phyloP scores from a whole-genome alignment of 768 basidiomycete genomes.

The Gloeopeniophorella convolvens region DNA sequence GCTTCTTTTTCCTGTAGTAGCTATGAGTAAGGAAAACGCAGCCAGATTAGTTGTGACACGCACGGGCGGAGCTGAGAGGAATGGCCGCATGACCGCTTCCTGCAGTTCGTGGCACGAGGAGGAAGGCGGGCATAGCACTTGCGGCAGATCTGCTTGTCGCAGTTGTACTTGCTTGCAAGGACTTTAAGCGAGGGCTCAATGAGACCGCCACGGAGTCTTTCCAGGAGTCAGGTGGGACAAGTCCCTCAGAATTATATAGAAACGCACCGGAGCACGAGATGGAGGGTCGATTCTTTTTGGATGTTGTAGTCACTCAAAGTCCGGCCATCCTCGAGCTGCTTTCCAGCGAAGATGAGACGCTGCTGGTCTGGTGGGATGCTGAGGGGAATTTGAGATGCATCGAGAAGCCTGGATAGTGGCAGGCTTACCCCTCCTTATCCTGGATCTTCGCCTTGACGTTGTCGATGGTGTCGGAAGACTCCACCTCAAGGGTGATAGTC shows the following conservation, averaged over 20 bases:
- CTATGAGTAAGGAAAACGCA: not conserved
- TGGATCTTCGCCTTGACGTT: conserved; percentile 85
- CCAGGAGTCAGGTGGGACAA: conserved; percentile 9
- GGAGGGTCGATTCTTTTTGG: conserved; percentile 96
- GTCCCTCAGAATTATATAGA: not conserved
- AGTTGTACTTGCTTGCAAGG: conserved; percentile 96
- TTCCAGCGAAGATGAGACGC: conserved; percentile 93
- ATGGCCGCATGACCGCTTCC: conserved; percentile 89
- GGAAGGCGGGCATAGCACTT: conserved; percentile 99
- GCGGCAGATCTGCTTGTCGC: conserved; percentile 99
- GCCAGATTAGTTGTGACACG: conserved; percentile 32
- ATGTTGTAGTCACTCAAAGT: conserved; percentile 97
- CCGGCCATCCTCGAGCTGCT: conserved; percentile 97
- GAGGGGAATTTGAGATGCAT: not conserved
- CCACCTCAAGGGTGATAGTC: conserved; percentile 98
- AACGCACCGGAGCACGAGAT: conserved; percentile 88
- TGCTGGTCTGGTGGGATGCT: conserved; percentile 95
- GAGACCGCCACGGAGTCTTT: conserved; percentile 94
- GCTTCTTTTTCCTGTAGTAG: conserved; percentile 79
- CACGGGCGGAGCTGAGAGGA: conserved; percentile 88
- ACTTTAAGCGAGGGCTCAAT: conserved; percentile 99
- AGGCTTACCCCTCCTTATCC: conserved; percentile 66
- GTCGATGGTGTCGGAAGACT: conserved; percentile 95
- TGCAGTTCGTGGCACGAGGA: conserved; percentile 98
- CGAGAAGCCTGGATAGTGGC: not conserved